A percentile compares a stretch with the other conserved stretches of the same genome.
Evolutionary conservation across 768 basidiomycete genomes (phyloP).

Genomic region (Suillus subaureus): DNA sequence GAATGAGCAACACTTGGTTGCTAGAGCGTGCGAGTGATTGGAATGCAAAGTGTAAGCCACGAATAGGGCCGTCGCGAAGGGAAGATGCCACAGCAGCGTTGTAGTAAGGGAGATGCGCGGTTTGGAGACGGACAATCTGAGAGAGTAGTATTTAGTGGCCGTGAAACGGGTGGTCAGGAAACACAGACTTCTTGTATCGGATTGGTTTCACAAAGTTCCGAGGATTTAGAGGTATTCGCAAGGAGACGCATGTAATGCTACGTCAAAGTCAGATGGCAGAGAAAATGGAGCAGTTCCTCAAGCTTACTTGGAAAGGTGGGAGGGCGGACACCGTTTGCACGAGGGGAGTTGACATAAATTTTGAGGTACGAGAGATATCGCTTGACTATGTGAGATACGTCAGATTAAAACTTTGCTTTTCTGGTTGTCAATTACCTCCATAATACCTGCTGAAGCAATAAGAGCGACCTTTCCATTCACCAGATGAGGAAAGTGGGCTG

Average conservation of each 20-base stretch:
- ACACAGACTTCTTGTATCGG: conserved; percentile 47
- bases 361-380: conserved; percentile 73
- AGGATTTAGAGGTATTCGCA: conserved; percentile 35
- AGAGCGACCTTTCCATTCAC: conserved; percentile 66
- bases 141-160: not conserved
- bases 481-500: conserved; percentile 70
- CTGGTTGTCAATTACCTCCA: conserved; percentile 52
- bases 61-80: conserved; percentile 70
- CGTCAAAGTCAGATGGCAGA: not conserved
- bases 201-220: conserved; percentile 24
- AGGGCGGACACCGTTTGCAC: conserved; percentile 70
- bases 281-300: not conserved
- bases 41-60: conserved; percentile 60
- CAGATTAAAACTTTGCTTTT: not conserved
- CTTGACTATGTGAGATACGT: conserved; percentile 41
- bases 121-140: conserved; percentile 76
- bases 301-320: conserved; percentile 57
- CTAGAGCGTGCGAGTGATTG: conserved; percentile 47
- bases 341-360: conserved; percentile 77
- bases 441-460: conserved; percentile 68
- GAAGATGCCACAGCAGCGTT: conserved; percentile 79
- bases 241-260: conserved; percentile 57
- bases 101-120: conserved; percentile 73
- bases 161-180: not conserved
- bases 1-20: conserved; percentile 61